Percentiles rank a stretch among this genome's conserved stretches.
phyloP scores from a whole-genome alignment of 2,329 filamentous ascomycete species.

The Trichoderma sp. region DNA sequence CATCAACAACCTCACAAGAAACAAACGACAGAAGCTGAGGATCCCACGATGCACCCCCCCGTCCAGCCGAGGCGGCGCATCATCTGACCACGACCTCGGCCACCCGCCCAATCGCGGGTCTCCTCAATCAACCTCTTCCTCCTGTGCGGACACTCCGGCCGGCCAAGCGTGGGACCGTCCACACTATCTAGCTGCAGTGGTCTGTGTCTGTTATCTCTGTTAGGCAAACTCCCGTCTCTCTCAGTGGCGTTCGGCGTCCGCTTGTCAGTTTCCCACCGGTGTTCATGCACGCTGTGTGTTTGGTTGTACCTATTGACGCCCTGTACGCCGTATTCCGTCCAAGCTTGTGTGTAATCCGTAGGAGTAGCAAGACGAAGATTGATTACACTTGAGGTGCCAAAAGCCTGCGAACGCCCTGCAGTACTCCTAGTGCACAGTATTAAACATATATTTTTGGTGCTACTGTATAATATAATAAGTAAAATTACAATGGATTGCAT shows the following conservation, averaged over 20 bases:
- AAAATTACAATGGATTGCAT: no score
- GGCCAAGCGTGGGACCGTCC: constrained; percentile 1
- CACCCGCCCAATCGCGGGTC: constrained; percentile 4
- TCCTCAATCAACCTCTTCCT: neutral
- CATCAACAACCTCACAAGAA: neutral
- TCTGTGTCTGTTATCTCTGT: constrained; percentile 5
- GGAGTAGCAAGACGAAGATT: neutral
- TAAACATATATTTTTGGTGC: no score
- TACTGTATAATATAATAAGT: no score
- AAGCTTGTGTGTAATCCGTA: neutral
- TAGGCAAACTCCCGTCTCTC: neutral
- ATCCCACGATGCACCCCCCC: neutral
- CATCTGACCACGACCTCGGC: constrained; percentile 16
- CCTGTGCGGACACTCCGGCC: neutral
- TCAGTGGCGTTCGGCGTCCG: neutral
- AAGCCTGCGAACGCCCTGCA: no score
- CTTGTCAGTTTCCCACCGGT: neutral
- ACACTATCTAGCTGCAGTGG: neutral
- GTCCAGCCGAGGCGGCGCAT: constrained; percentile 11
- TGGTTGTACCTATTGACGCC: neutral
- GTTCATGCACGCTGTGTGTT: neutral
- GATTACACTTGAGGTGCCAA: neutral
- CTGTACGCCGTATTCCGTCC: neutral
- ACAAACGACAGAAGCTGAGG: neutral
- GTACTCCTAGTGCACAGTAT: no score